Base-by-base conservation (phyloP, 306 rosid genomes). In the Sindora glabra region DNA sequence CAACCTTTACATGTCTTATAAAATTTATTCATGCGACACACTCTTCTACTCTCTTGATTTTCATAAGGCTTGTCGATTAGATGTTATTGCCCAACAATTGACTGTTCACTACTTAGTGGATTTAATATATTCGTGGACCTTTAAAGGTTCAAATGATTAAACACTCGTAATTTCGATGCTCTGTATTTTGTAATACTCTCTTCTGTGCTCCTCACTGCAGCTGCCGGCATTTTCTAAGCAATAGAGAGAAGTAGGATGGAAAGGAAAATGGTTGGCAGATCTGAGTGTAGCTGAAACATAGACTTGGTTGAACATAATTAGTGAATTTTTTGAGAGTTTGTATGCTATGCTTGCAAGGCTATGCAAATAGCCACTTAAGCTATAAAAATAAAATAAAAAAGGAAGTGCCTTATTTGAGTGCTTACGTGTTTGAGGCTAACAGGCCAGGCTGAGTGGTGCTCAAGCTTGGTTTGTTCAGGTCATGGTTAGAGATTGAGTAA, bases 381-480 rank as follows among this genome's bases (percentile, higher is more conserved):
- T 9, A 23, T 14, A 10, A 73, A 27, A 61, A 38, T 15, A 61
- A 16, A n/a, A n/a, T n/a, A n/a, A n/a, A n/a, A n/a, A n/a, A n/a
- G n/a, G 0, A 61, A 73, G 57, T 72, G 63, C 34, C 71, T 54
- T 56, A 72, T 65, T 50, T 37, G 32, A 56, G 70, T 76, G 63
- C 66, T 68, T 75, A 67, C 58, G 72, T 64, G 11, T 75, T 75
- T 69, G 72, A 75, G 76, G 69, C 76, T 69, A 64, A 40, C 69
- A 15, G 50, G 72, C 65, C 60, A 45, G 58, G 71, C 51, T 64
- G 64, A 75, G 64, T 51, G 42, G 25, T 36, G 50, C 53, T 69
- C 60, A 49, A 32, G 72, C 64, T 63, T 33, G n/a, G n/a, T n/a
- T n/a, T n/a, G n/a, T n/a, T n/a, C n/a, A n/a, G n/a, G n/a, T n/a